Conservation (phyloP, 352 stramenopile species). For the Phytophthora sojae region DNA sequence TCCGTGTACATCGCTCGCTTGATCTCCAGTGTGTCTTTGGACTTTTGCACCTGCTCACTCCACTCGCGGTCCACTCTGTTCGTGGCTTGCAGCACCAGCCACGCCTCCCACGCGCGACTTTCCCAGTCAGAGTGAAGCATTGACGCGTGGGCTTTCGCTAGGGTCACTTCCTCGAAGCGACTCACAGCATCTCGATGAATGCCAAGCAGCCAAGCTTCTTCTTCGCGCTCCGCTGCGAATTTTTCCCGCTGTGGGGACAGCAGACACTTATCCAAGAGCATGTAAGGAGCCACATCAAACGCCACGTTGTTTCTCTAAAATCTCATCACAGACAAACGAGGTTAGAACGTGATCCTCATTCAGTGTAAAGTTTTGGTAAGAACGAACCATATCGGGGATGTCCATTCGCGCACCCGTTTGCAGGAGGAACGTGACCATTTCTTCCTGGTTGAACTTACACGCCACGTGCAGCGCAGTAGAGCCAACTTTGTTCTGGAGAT, state of each 20-base stretch:
- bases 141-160: slow-evolving; percentile 25
- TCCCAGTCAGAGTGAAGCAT: slow-evolving; percentile 57
- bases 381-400: slow-evolving; percentile 55
- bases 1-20: slow-evolving; percentile 28
- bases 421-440: slow-evolving; percentile 49
- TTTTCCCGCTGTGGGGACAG: slow-evolving; percentile 40
- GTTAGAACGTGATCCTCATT: slow-evolving; percentile 1
- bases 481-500: slow-evolving; percentile 65
- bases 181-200: slow-evolving; percentile 18
- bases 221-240: slow-evolving; percentile 19
- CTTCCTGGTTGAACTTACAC: slow-evolving; percentile 55
- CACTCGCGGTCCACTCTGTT: slow-evolving; percentile 39
- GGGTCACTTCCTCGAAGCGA: slow-evolving; percentile 24
- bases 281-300: slow-evolving; percentile 61
- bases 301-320: slow-evolving; percentile 48
- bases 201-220: slow-evolving; percentile 28
- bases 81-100: slow-evolving; percentile 17
- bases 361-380: neutral
- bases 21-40: slow-evolving; percentile 21
- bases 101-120: slow-evolving; percentile 39
- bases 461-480: slow-evolving; percentile 65
- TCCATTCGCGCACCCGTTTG: slow-evolving; percentile 46
- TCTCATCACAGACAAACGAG: slow-evolving; percentile 5
- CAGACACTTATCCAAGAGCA: slow-evolving; percentile 50
- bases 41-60: slow-evolving; percentile 27